Conservation (phyloP, 345 rosid genomes). For the Populus pruinosa region DNA sequence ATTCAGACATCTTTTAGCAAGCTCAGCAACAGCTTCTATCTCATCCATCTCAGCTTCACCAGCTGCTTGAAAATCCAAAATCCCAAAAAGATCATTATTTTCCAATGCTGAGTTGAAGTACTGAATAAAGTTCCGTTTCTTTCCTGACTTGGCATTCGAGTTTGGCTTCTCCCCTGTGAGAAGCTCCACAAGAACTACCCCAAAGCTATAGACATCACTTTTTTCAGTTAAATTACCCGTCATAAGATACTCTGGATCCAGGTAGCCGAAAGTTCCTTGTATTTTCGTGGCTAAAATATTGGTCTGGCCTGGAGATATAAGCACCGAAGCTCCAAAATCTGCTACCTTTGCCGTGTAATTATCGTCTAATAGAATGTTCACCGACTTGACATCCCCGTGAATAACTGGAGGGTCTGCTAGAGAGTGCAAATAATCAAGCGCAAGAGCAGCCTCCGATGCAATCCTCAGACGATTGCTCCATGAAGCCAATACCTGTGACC, state of each 20-base stretch:
- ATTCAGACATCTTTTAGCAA: background rate
- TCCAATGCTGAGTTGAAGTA: conserved; percentile 13
- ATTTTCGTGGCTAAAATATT: background rate
- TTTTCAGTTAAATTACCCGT: background rate
- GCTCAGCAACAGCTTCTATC: background rate
- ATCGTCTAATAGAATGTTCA: background rate
- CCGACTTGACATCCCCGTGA: conserved; percentile 24
- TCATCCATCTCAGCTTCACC: background rate
- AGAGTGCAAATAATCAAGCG: conserved; percentile 24
- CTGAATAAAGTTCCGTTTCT: background rate
- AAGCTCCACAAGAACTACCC: background rate
- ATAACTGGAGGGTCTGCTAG: conserved; percentile 24
- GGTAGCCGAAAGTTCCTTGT: background rate
- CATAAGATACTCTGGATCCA: background rate
- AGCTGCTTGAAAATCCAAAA: background rate
- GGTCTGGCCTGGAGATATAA: conserved; percentile 2
- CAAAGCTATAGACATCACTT: background rate
- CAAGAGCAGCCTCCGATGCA: conserved; percentile 12
- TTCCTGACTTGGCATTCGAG: background rate
- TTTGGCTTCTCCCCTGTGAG: conserved; percentile 17
- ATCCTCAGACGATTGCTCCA: conserved; percentile 17
- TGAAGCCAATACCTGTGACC: background rate
- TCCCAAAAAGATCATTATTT: background rate
- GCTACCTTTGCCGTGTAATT: conserved; percentile 17
- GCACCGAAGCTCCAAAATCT: conserved; percentile 28